A percentile compares a stretch with the other conserved stretches of the same genome.
Conservation (phyloP, 352 stramenopile species). For the Globisporangium perplexum region DNA sequence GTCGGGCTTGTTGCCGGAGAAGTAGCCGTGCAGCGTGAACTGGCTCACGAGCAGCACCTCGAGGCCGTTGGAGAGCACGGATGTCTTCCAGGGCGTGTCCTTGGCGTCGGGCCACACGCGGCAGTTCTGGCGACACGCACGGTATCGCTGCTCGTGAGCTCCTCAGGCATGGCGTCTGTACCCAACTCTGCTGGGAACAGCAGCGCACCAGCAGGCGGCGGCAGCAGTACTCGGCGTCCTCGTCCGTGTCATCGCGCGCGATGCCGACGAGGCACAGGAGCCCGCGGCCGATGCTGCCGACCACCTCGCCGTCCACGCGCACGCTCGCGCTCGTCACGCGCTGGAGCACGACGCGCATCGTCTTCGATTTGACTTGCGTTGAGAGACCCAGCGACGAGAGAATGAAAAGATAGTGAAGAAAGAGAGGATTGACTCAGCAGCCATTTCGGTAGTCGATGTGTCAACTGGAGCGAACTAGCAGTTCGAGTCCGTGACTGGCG, state of each 20-base stretch:
- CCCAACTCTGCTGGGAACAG: too few relatives aligned
- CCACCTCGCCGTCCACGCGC: slow-evolving; percentile 65
- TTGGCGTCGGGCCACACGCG: slow-evolving; percentile 70
- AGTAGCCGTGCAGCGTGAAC: slow-evolving; percentile 81
- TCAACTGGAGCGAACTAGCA: too few relatives aligned
- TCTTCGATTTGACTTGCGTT: too few relatives aligned
- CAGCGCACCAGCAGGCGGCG: slow-evolving; percentile 57
- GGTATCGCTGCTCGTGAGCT: too few relatives aligned
- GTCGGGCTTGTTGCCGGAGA: slow-evolving; percentile 82
- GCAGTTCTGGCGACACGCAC: slow-evolving; percentile 41
- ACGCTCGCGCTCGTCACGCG: slow-evolving; percentile 76
- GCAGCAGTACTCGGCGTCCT: slow-evolving; percentile 80
- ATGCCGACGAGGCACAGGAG: slow-evolving; percentile 81
- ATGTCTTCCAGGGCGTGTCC: slow-evolving; percentile 53
- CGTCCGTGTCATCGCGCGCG: slow-evolving; percentile 65
- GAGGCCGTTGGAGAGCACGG: slow-evolving; percentile 50
- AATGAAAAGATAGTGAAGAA: too few relatives aligned
- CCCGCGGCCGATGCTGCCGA: slow-evolving; percentile 70
- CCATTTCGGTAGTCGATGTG: too few relatives aligned
- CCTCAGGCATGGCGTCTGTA: too few relatives aligned
- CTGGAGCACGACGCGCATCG: slow-evolving; percentile 78
- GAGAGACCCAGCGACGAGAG: too few relatives aligned
- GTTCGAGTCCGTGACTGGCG: too few relatives aligned
- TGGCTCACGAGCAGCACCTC: slow-evolving; percentile 87
- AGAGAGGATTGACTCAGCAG: too few relatives aligned